phyloP scores from a whole-genome alignment of 129 eudicot species.

The Chrysanthemum lavandulifolium region DNA sequence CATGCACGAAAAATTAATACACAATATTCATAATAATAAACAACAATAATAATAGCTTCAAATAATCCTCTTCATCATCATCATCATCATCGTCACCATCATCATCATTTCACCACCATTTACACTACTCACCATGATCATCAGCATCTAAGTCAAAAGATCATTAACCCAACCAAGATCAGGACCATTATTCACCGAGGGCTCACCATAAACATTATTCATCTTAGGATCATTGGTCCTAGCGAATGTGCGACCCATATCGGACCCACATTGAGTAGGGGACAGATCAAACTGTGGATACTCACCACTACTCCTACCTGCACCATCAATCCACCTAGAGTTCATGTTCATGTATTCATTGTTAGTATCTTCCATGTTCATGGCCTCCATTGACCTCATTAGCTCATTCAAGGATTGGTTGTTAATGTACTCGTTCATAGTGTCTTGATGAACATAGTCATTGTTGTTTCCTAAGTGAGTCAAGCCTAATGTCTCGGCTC shows the following conservation, averaged over 20 bases:
- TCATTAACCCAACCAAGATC: conserved; percentile 37
- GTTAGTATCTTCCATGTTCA: conserved; percentile 24
- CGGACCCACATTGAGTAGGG: conserved; percentile 6
- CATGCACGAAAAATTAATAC: conserved; percentile 16
- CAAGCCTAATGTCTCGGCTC: conserved; percentile 18
- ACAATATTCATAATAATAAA: conserved; percentile 23
- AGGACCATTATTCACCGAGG: neutral
- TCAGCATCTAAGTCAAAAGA: conserved; percentile 26
- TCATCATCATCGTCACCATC: neutral
- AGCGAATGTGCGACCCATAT: neutral
- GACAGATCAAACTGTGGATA: conserved; percentile 16
- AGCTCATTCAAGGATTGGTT: conserved; percentile 20
- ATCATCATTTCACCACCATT: neutral
- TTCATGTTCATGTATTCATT: conserved; percentile 18
- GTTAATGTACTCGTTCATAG: conserved; percentile 12
- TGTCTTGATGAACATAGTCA: neutral
- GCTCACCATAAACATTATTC: conserved; percentile 5
- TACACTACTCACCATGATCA: neutral
- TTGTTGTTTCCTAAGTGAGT: conserved; percentile 12
- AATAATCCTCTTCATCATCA: neutral
- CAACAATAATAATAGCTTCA: conserved; percentile 21
- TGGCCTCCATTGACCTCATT: conserved; percentile 32
- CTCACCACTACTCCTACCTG: conserved; percentile 1
- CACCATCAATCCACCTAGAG: conserved; percentile 18
- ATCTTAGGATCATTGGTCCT: conserved; percentile 28